Evolutionary conservation across 768 basidiomycete genomes (phyloP), one percentile per base, ranked within the genome.

Genomic region (Candolleomyces efflorescens): DNA sequence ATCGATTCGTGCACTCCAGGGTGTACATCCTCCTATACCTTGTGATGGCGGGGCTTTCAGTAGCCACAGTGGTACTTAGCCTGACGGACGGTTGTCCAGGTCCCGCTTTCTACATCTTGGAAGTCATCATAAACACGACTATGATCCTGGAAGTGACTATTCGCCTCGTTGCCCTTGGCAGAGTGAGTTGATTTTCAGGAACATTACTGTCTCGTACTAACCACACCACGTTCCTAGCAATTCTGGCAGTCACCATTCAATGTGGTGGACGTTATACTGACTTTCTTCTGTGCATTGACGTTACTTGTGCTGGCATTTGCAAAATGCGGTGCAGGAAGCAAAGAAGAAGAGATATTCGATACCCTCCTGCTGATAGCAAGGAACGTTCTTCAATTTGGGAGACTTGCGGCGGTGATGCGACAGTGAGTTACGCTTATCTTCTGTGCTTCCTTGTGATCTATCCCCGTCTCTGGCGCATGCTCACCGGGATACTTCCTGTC

Each of bases 191-290:
- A 23, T 38, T 18, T 36, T 38, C n/a, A 45, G 11, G 36, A 45
- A 49, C 27, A 10, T 55, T 23, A 7, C 27, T 15, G 15, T 13
- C 24, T 27, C 9, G 12, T 20, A 23, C 24, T 26, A 46, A 43
- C 37, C 18, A 38, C 53, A 56, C 57, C 44, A 62, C 49, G 18
- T 32, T 37, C 44, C 41, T 57, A 95, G 94, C 90, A 94, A 92
- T 97, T 97, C 77, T 95, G 92, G 92, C 90, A 84, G 69, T 91
- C 92, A n/a, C 86, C 87, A 11, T 94, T 92, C 75, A 98, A 98
- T 68, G 75, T 92, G 32, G 78, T 95, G 65, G 95, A 98, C 69
- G 80, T 97, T 15, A 82, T 90, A 51, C 79, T 99, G 45, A 98
- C 97, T 2, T 62, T 82, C 26, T 92, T 99, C 74, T 98, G 96